phyloP scores from a whole-genome alignment of 2,329 filamentous ascomycete genomes.

The Colletotrichum tropicale region DNA sequence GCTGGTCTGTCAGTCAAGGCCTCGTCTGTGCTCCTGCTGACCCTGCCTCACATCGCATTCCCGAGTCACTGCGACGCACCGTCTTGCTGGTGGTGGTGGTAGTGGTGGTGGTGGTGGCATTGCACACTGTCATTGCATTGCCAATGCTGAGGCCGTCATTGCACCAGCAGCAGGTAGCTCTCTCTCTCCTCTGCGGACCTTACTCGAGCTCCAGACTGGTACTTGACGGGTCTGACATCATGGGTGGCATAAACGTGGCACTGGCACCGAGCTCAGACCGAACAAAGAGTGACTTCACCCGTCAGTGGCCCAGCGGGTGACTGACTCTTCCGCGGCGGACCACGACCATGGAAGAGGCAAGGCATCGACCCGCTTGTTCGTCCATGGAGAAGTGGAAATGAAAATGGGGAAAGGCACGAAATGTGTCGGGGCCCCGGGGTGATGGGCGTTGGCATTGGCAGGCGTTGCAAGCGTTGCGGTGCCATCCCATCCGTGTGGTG shows the following conservation, averaged over 20 bases:
- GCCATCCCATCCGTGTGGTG: conserved; percentile 17
- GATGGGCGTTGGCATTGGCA: neutral
- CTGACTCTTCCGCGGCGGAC: neutral
- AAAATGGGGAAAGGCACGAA: conserved; percentile 7
- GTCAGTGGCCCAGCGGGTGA: no score
- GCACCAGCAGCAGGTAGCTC: neutral
- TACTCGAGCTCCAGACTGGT: neutral
- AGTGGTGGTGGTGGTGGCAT: neutral
- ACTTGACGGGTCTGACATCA: conserved; percentile 14
- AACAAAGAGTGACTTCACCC: neutral
- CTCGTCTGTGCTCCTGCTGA: neutral
- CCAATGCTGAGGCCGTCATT: neutral
- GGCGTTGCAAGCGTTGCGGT: neutral
- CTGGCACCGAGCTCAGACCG: conserved; percentile 11
- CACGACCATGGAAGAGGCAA: neutral
- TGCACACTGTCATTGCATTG: neutral
- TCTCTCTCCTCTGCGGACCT: neutral
- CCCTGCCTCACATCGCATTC: neutral
- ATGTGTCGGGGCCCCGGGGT: neutral
- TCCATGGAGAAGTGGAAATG: conserved; percentile 8
- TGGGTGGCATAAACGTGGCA: neutral
- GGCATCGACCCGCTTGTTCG: neutral
- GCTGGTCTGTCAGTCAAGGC: neutral
- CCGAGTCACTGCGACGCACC: neutral
- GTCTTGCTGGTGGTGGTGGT: neutral